Conservation (phyloP, 2,329 filamentous ascomycete species). For the Fusarium sororula region DNA sequence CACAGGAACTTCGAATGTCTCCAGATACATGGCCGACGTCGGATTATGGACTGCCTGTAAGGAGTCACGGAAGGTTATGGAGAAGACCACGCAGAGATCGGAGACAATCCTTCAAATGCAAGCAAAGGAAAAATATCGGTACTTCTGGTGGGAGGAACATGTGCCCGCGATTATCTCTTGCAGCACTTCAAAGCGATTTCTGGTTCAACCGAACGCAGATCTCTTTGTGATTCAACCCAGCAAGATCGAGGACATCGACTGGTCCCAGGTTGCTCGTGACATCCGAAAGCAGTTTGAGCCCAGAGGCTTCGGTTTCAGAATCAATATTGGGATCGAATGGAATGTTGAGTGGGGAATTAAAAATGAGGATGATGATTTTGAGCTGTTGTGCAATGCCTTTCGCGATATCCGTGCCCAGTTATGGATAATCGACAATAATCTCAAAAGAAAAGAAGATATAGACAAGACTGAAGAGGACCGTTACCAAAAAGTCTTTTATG, state of each 20-base stretch:
- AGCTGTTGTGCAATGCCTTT: neutral
- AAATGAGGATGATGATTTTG: accelerated
- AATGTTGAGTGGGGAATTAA: neutral
- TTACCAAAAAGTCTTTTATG: neutral
- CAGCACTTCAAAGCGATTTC: neutral
- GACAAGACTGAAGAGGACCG: no score
- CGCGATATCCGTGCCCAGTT: accelerated
- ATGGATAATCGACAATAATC: neutral
- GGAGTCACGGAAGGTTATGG: neutral
- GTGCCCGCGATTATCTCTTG: neutral
- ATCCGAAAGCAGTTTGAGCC: neutral
- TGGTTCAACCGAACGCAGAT: neutral
- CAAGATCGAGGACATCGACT: neutral
- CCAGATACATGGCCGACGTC: neutral
- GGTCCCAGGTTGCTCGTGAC: neutral
- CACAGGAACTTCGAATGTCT: neutral
- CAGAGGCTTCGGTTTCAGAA: accelerated
- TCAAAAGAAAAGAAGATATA: accelerated
- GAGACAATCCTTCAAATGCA: neutral
- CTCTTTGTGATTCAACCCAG: neutral
- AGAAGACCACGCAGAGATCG: accelerated
- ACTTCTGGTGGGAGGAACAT: neutral
- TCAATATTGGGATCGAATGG: neutral
- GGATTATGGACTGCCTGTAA: neutral
- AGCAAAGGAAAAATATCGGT: neutral